Evolutionary conservation across 805 yeast genomes (phyloP).

Genomic region (Zygosaccharomyces bisporus): DNA sequence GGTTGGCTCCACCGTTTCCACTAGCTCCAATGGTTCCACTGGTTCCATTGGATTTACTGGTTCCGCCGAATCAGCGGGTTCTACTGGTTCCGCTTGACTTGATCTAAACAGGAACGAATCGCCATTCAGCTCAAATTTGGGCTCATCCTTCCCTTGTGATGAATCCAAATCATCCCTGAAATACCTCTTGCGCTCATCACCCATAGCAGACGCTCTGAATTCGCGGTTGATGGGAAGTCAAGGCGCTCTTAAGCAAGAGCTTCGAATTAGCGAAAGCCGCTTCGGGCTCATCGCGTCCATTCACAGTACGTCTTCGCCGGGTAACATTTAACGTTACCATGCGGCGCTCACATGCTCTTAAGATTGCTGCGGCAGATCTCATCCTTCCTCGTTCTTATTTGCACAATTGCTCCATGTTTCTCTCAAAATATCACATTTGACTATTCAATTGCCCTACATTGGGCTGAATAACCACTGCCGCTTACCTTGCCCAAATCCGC

Average conservation of each 20-base stretch:
- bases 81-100: constrained; percentile 3
- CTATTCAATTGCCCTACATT: not conserved
- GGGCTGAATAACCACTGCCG: no score
- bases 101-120: constrained; percentile 24
- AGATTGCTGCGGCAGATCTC: no score
- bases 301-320: not conserved
- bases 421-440: not conserved
- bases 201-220: not conserved
- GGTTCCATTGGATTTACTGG: constrained; percentile 6
- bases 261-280: no score
- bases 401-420: no score
- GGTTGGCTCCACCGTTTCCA: constrained; percentile 10
- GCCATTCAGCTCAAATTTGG: constrained; percentile 14
- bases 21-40: not conserved
- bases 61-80: not conserved
- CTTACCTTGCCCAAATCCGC: no score
- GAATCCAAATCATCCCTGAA: constrained; percentile 33
- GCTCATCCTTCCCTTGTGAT: constrained; percentile 16
- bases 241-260: not conserved
- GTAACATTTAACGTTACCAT: not conserved
- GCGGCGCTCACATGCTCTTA: not conserved
- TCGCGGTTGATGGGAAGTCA: not conserved
- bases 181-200: constrained; percentile 25
- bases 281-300: constrained; percentile 2
- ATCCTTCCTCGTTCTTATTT: not conserved